Evolutionary conservation across 495 filamentous ascomycete genomes (phyloP), one percentile per base, ranked within the genome.

Genomic region (Lentithecium fluviatile): DNA sequence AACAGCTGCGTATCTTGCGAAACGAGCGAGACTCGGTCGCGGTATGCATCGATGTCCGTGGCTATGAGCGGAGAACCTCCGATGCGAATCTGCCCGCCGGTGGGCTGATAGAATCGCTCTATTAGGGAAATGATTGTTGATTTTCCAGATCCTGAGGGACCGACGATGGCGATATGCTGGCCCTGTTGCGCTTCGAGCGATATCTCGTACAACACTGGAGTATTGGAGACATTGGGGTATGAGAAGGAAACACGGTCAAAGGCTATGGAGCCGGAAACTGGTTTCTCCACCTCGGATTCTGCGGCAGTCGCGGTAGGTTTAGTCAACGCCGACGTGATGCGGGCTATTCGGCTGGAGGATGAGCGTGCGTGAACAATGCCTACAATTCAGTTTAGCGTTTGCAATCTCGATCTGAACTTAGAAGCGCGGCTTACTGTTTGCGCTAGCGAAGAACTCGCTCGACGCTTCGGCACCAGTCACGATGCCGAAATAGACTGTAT

Each of bases 1-100:
- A 92, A 95, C 7, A 95, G 73, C 4, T 86, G 92, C 13, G 90
- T 88, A 62, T 95, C 91, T 67, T 95, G 90, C 49, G 83, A 86
- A 17, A 95, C 90, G 46, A 95, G 83, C 11, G 88, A 84, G 25
- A 95, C 73, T 70, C 85, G 83, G 29, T 77, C 80, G 42, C 90
- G 83, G 73, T 95, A 95, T 13, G 20, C 24, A 7, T 52, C 12
- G 32, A 53, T 20, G n/a, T 58, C 46, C 13, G 34, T 32, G 2
- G 37, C 12, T 17, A 45, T 23, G 2, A 66, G 46, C 2, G 15
- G 19, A 15, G 19, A 4, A 23, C 55, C 68, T 24, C 62, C 56
- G 26, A 72, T 20, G n/a, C 40, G 40, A 13, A 72, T 59, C 4
- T 15, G 17, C 13, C 70, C 70, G 2, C 36, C 19, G 13, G 17